Evolutionary conservation across 1,284 basidiomycete species (phyloP), one percentile per base, ranked within the genome.

Genomic region (Rhodofomes roseus): DNA sequence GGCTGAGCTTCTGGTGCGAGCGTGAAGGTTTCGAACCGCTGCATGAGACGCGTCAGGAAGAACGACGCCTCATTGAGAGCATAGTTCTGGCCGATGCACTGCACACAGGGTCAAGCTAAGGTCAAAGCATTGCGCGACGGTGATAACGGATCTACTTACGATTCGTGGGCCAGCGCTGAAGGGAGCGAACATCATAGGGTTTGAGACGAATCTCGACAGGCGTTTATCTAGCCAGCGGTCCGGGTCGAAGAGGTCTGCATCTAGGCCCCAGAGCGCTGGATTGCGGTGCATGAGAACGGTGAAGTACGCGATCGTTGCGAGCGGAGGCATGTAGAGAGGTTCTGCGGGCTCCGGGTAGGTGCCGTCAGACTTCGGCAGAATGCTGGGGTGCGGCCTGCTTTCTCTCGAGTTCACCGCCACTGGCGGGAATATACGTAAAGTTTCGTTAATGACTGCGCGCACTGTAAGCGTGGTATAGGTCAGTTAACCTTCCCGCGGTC

Each of bases 31-130:
- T 84, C 80, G 64, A 85, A 90, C 23, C 77, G 77, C 65, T 90
- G 88, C 53, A 91, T 69, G 27, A 91, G 70, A 31, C 84, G 77
- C 9, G 86, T 82, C 37, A 91, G 78, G 71, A 89, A 84, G 67
- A 82, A 90, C 2, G 85, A 83, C 48, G 85, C 82, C 69, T 91
- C 84, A 67, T 89, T 89, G 62, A 84, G 85, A 3, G 88, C 88
- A 62, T 88, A 89, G 63, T 88, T 85, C 68, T 89, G 86, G 6
- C 88, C 89, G 18, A 90, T 71, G 66, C 88, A 90, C 87, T 89
- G 64, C 16, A n/a, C 25, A 23, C 44, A 27, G 22, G 29, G 16
- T 29, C 44, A n/a, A 25, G 57, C 25, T 40, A 52, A 27, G 34
- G 18, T 43, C 46, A 27, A 55, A 29, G 5, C 55, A 41, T 29